A percentile compares a stretch with the other conserved stretches of the same genome.
Evolutionary conservation across 768 basidiomycete genomes (phyloP).

Genomic region (Lentinula detonsa): DNA sequence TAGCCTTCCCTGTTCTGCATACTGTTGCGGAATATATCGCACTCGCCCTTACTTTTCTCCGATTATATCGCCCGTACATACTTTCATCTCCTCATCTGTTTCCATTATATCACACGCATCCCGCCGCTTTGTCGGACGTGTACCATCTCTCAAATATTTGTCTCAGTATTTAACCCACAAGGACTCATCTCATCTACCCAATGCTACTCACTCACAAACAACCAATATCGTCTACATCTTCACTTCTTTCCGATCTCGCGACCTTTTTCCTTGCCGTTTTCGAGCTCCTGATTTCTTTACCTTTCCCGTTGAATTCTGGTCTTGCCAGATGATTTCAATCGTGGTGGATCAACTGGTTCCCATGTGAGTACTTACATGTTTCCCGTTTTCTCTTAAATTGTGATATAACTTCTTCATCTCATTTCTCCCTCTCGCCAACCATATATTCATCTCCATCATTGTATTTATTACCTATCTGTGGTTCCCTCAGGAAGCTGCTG

Average conservation of each 20-base stretch:
- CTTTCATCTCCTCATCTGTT: slow-evolving; percentile 7
- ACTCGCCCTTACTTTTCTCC: neutral
- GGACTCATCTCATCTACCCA: slow-evolving; percentile 5
- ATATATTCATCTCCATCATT: neutral
- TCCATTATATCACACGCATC: slow-evolving; percentile 8
- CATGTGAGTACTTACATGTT: neutral
- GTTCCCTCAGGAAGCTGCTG: neutral
- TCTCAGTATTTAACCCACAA: slow-evolving; percentile 12
- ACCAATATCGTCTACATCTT: neutral
- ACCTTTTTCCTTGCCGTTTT: neutral
- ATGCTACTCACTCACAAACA: neutral
- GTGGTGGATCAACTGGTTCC: neutral
- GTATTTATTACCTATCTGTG: neutral
- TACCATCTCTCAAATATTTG: slow-evolving; percentile 7
- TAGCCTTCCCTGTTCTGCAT: neutral
- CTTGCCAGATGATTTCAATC: neutral
- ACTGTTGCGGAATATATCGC: neutral
- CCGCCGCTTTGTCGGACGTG: slow-evolving; percentile 8
- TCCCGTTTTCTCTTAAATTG: neutral
- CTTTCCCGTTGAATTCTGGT: neutral
- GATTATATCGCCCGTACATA: neutral
- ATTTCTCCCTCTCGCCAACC: neutral
- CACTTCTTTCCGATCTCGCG: too few species aligned
- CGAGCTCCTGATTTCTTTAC: neutral
- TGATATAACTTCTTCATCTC: neutral